phyloP scores from a whole-genome alignment of 805 yeast species.

The Henningerozyma blattae region DNA sequence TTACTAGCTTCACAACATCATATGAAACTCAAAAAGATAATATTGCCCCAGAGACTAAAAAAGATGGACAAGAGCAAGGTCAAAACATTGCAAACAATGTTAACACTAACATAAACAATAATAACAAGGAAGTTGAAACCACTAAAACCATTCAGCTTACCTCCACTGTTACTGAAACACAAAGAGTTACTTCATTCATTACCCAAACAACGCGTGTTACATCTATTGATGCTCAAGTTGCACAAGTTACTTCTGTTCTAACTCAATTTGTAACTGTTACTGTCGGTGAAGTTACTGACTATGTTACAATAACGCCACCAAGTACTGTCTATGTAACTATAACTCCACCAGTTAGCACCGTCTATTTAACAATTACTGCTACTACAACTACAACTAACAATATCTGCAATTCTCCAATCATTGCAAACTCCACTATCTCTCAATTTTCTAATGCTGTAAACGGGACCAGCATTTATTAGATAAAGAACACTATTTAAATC shows the following conservation, averaged over 20 bases:
- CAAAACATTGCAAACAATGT: neutral
- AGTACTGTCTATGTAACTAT: too few species aligned
- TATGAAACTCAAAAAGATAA: neutral
- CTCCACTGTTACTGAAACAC: slow-evolving; percentile 1
- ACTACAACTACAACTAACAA: too few species aligned
- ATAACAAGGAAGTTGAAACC: slow-evolving; percentile 2
- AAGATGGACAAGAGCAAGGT: neutral
- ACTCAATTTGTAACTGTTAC: slow-evolving; percentile 11
- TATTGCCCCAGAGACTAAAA: neutral
- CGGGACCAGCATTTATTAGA: too few species aligned
- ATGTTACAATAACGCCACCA: too few species aligned
- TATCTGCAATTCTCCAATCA: too few species aligned
- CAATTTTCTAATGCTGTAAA: too few species aligned
- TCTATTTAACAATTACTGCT: too few species aligned
- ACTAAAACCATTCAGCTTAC: slow-evolving; percentile 4
- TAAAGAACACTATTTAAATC: too few species aligned
- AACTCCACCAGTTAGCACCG: too few species aligned
- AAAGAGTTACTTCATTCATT: neutral
- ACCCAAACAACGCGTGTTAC: slow-evolving; percentile 2
- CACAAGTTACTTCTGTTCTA: neutral
- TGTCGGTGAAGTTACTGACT: slow-evolving; percentile 8
- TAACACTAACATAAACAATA: neutral
- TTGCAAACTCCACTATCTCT: too few species aligned
- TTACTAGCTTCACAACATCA: too few species aligned
- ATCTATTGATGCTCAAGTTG: slow-evolving; percentile 3